These are phyloP conservation scores for Penicillium bovifimosum DNA, from an alignment of 495 filamentous ascomycete species.

Conservation along the genomic window DNA sequence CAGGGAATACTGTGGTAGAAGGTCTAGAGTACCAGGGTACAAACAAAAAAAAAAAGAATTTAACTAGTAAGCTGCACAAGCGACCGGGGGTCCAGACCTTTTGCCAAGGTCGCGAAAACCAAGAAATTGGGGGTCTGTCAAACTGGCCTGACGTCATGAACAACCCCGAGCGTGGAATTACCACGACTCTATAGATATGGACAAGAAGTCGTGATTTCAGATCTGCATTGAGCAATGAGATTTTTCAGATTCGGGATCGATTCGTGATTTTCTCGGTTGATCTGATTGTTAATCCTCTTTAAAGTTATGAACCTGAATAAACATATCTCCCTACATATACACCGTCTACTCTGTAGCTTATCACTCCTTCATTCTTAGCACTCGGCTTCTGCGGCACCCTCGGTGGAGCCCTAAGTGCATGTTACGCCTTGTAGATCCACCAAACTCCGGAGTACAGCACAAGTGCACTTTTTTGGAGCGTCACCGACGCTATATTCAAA, in stretches of 20 bases:
- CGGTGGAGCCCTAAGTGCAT: slow-evolving; percentile 13
- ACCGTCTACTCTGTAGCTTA: not conserved
- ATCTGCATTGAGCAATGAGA: not conserved
- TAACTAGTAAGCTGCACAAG: slow-evolving; percentile 5
- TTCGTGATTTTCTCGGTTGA: not conserved
- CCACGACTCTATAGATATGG: not conserved
- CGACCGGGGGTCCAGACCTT: slow-evolving; percentile 15
- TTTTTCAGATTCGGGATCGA: not conserved
- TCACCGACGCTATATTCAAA: slow-evolving; percentile 2
- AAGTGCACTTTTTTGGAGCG: not conserved
- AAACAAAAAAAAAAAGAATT: not conserved
- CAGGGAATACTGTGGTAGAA: not conserved
- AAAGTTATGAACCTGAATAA: not conserved
- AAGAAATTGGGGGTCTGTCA: slow-evolving; percentile 23
- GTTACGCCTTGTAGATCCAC: slow-evolving; percentile 21
- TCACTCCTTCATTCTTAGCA: not conserved
- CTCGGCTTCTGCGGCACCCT: slow-evolving; percentile 1
- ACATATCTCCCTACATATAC: not conserved
- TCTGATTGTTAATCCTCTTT: not conserved
- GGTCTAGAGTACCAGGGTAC: not conserved
- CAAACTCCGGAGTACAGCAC: slow-evolving; percentile 9
- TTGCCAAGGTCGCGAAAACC: slow-evolving; percentile 17
- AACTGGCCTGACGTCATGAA: slow-evolving; percentile 23
- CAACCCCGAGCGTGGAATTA: slow-evolving; percentile 12
- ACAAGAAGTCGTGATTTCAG: slow-evolving; percentile 1